phyloP scores from a whole-genome alignment of 1,139 yeast species.

The Pichia sp. region DNA sequence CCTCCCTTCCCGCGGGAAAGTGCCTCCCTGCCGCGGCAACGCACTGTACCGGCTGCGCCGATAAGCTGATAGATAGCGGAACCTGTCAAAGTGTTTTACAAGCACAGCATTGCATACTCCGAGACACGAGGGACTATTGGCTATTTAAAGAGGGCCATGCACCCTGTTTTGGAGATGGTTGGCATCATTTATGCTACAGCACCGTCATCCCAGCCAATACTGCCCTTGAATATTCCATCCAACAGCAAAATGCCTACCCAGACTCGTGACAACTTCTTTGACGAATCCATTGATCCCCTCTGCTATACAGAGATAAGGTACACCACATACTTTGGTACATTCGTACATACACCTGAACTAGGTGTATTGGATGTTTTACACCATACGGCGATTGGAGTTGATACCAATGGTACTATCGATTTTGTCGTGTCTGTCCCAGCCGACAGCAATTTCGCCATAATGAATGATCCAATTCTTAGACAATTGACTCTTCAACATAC shows the following conservation, averaged over 20 bases:
- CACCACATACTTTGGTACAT: conserved; percentile 43
- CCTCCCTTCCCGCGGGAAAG: too few species aligned
- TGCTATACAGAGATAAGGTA: conserved; percentile 14
- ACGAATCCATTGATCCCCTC: conserved; percentile 13
- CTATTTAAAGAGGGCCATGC: too few species aligned
- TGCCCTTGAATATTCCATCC: too few species aligned
- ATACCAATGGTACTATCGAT: conserved; percentile 37
- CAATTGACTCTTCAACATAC: not conserved
- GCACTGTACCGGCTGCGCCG: too few species aligned
- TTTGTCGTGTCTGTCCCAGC: conserved; percentile 27
- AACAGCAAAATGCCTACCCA: conserved; percentile 14
- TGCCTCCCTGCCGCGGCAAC: too few species aligned
- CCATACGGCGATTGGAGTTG: conserved; percentile 50
- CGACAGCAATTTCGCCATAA: not conserved
- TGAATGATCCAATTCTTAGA: not conserved
- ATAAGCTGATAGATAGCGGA: too few species aligned
- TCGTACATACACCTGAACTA: conserved; percentile 48
- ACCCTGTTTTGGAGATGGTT: too few species aligned
- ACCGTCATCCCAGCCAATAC: too few species aligned
- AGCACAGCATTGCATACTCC: too few species aligned
- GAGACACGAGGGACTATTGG: too few species aligned
- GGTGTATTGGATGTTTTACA: conserved; percentile 41
- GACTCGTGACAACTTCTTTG: conserved; percentile 12
- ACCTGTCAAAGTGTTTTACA: too few species aligned
- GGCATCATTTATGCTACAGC: too few species aligned